These are phyloP conservation scores for Rhodomyrtus tomentosa DNA, from an alignment of 345 rosid species.

Conservation along the genomic window DNA sequence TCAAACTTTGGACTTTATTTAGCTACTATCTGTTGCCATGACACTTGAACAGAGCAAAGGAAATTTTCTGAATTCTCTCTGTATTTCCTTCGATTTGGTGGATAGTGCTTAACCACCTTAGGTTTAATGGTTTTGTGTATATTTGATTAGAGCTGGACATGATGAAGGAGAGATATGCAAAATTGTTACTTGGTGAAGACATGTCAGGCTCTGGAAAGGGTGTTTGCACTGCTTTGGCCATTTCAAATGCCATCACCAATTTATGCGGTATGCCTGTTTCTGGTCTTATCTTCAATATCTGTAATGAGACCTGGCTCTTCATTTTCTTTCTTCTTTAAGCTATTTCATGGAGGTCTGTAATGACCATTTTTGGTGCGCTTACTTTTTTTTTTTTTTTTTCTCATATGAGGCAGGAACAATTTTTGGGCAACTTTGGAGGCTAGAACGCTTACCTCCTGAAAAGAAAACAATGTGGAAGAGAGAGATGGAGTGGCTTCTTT, in stretches of 20 bases:
- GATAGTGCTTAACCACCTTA: not conserved
- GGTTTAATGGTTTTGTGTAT: not conserved
- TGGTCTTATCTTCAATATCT: not conserved
- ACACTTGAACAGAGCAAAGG: not conserved
- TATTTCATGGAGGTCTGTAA: not conserved
- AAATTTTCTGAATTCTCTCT: not conserved
- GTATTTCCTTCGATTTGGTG: not conserved
- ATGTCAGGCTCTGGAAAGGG: slow-evolving; percentile 99
- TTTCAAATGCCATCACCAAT: slow-evolving; percentile 92
- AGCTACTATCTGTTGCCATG: not conserved
- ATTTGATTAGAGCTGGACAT: slow-evolving; percentile 46
- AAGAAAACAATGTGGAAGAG: slow-evolving; percentile 91
- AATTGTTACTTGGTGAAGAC: slow-evolving; percentile 92
- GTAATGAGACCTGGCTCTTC: not conserved
- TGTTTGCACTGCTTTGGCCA: slow-evolving; percentile 76
- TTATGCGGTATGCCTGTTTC: slow-evolving; percentile 50
- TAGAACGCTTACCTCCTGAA: slow-evolving; percentile 62
- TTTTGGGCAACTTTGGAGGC: slow-evolving; percentile 94
- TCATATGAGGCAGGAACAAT: slow-evolving; percentile 38
- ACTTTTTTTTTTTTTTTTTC: not conserved
- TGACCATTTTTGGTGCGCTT: not conserved
- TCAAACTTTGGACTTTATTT: not conserved
- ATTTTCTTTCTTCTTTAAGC: not conserved
- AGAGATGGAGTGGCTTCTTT: slow-evolving; percentile 83
- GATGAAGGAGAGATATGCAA: slow-evolving; percentile 97